phyloP scores from a whole-genome alignment of 495 filamentous ascomycete species.

The Aspergillus affinis region DNA sequence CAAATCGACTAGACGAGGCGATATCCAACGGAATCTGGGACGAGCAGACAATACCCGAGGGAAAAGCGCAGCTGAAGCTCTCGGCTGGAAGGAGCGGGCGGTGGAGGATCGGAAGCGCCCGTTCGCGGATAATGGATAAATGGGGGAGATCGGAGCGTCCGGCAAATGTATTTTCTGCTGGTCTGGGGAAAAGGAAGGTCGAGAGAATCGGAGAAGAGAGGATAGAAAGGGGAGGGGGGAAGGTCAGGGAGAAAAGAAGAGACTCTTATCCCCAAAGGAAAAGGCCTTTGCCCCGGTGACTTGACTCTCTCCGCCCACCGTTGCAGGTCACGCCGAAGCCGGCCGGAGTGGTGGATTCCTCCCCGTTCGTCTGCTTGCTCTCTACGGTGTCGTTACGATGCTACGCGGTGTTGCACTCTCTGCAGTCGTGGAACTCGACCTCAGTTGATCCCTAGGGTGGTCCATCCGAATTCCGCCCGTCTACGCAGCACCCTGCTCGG shows the following conservation, averaged over 20 bases:
- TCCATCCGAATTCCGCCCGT: too few species aligned
- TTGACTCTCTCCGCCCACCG: conserved; percentile 29
- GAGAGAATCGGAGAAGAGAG: conserved; percentile 13
- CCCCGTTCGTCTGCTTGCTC: too few species aligned
- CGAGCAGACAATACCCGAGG: conserved; percentile 22
- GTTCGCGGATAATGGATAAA: conserved; percentile 7
- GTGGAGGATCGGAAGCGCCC: conserved; percentile 23
- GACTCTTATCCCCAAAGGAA: conserved; percentile 29
- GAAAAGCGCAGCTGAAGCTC: conserved; percentile 10
- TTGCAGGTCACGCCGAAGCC: conserved; percentile 39
- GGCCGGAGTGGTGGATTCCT: conserved; percentile 12
- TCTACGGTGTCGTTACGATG: too few species aligned
- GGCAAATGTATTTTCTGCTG: conserved; percentile 16
- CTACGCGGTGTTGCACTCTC: too few species aligned
- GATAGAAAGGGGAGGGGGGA: conserved; percentile 14
- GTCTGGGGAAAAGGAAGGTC: conserved; percentile 8
- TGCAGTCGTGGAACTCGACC: too few species aligned
- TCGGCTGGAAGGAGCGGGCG: conserved; percentile 27
- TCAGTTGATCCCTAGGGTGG: too few species aligned
- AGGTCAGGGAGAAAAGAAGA: conserved; percentile 12
- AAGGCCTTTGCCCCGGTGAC: conserved; percentile 32
- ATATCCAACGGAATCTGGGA: conserved; percentile 8
- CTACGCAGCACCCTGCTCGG: too few species aligned
- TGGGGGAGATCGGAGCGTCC: conserved; percentile 23
- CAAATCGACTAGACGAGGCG: conserved; percentile 1